A percentile compares a stretch with the other conserved stretches of the same genome.
phyloP scores from a whole-genome alignment of 129 eudicot species.

The Tagetes patula region DNA sequence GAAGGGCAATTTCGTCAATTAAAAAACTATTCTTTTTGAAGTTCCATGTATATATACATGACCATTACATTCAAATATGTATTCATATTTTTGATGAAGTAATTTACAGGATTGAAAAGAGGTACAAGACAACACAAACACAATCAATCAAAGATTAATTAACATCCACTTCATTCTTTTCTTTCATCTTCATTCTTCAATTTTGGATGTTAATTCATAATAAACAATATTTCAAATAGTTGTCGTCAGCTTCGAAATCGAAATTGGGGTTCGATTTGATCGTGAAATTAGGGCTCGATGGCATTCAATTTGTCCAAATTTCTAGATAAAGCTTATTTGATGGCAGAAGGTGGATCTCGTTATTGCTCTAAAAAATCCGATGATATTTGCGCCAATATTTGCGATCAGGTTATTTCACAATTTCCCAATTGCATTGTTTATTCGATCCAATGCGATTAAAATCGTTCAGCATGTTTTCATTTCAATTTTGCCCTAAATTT shows the following conservation, averaged over 20 bases:
- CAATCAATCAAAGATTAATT: slow-evolving; percentile 5
- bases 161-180: not conserved
- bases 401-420: slow-evolving; percentile 50
- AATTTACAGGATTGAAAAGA: slow-evolving; percentile 15
- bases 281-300: slow-evolving; percentile 19
- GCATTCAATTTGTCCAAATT: slow-evolving; percentile 42
- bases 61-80: slow-evolving; percentile 11
- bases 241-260: not conserved
- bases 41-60: slow-evolving; percentile 18
- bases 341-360: slow-evolving; percentile 89
- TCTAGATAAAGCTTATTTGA: slow-evolving; percentile 49
- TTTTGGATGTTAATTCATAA: not conserved
- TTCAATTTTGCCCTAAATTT: slow-evolving; percentile 6
- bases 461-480: not conserved
- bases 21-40: slow-evolving; percentile 4
- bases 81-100: slow-evolving; percentile 13
- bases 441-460: not conserved
- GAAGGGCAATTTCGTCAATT: slow-evolving; percentile 33
- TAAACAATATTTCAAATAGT: not conserved
- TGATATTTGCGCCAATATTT: slow-evolving; percentile 65
- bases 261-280: slow-evolving; percentile 4
- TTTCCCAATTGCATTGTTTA: not conserved
- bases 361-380: slow-evolving; percentile 81
- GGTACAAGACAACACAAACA: slow-evolving; percentile 5
- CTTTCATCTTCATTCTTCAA: not conserved